Evolutionary conservation across 768 basidiomycete species (phyloP).

Genomic region (Phanerochaete carnosa): DNA sequence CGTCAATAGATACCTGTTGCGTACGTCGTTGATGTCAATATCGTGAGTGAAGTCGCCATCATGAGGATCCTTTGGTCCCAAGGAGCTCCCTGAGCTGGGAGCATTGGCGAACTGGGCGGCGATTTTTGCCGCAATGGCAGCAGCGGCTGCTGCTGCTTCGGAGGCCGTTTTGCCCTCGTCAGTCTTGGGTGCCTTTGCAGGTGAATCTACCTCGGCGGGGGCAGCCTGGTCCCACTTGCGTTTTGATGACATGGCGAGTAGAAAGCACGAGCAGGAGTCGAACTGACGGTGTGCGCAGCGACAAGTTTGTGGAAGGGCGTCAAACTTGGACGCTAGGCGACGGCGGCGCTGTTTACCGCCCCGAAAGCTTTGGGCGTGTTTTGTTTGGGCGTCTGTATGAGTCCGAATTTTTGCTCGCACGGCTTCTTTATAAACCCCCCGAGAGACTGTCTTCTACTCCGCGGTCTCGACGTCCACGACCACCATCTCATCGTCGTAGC

Average conservation of each 20-base stretch:
- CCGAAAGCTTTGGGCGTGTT: background rate
- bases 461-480: background rate
- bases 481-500: background rate
- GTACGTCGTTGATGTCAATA: slow-evolving; percentile 94
- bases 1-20: slow-evolving; percentile 93
- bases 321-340: background rate
- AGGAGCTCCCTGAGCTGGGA: slow-evolving; percentile 34
- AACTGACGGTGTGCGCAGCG: background rate
- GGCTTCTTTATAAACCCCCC: background rate
- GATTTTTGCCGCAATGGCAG: slow-evolving; percentile 93
- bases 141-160: slow-evolving; percentile 73
- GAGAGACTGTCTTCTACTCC: background rate
- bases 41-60: slow-evolving; percentile 85
- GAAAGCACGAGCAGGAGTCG: background rate
- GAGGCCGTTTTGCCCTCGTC: slow-evolving; percentile 63
- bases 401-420: background rate
- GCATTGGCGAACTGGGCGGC: slow-evolving; percentile 75
- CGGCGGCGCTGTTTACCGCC: background rate
- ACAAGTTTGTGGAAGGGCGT: background rate
- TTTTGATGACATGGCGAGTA: slow-evolving; percentile 56
- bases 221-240: slow-evolving; percentile 75
- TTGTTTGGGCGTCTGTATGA: background rate
- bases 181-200: slow-evolving; percentile 39
- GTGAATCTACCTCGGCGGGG: slow-evolving; percentile 42
- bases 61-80: slow-evolving; percentile 57